phyloP scores from a whole-genome alignment of 2,329 filamentous ascomycete genomes.

The Beauveria rudraprayagi region DNA sequence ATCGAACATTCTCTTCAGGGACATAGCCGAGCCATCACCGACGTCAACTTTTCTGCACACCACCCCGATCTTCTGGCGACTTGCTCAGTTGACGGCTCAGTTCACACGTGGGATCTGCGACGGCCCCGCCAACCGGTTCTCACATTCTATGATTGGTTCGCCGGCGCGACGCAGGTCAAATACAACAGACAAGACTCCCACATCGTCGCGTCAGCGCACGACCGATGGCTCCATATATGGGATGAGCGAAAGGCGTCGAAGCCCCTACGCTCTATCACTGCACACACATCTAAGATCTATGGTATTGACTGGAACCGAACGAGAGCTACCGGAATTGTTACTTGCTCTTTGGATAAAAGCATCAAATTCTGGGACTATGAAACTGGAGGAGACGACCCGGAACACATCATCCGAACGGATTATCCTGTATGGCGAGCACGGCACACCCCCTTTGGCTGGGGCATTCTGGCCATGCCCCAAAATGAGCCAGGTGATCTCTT shows the following conservation, averaged over 20 bases:
- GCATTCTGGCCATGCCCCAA: conserved; percentile 85
- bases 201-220: conserved; percentile 83
- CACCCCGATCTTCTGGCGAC: conserved; percentile 85
- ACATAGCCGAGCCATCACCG: conserved; percentile 79
- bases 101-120: conserved; percentile 86
- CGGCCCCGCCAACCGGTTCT: conserved; percentile 63
- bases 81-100: conserved; percentile 86
- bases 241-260: conserved; percentile 72
- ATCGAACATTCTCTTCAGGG: conserved; percentile 85
- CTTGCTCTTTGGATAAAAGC: conserved; percentile 83
- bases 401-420: conserved; percentile 70
- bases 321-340: conserved; percentile 62
- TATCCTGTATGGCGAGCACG: conserved; percentile 89
- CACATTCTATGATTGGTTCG: conserved; percentile 87
- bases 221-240: conserved; percentile 82
- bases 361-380: conserved; percentile 89
- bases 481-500: conserved; percentile 78
- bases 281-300: conserved; percentile 89
- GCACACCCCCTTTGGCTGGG: conserved; percentile 83
- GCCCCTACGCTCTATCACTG: conserved; percentile 75
- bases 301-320: conserved; percentile 91
- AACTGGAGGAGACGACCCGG: conserved; percentile 53
- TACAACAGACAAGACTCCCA: conserved; percentile 85
- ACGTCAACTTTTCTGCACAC: conserved; percentile 92
- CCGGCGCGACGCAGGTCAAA: conserved; percentile 90